Evolutionary conservation across 495 filamentous ascomycete species (phyloP).

Genomic region (Pseudomonodictys pantanalensis): DNA sequence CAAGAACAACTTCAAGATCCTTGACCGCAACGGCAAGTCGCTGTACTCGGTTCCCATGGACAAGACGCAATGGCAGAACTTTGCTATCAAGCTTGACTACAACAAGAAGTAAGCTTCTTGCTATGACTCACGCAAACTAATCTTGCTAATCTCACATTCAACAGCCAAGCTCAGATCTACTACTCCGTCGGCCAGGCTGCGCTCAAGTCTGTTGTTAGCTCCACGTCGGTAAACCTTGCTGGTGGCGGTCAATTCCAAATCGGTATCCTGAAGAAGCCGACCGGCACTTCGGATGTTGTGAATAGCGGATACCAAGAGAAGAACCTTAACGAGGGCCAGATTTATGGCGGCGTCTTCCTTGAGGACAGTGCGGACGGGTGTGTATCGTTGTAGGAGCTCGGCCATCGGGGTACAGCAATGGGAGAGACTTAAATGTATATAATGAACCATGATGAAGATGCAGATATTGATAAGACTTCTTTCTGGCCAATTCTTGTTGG

Average conservation of each 20-base stretch:
- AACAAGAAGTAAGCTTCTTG: conserved; percentile 21
- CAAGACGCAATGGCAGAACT: conserved; percentile 30
- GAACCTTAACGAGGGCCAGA: conserved; percentile 32
- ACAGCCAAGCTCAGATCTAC: conserved; percentile 29
- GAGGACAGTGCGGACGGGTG: conserved; percentile 31
- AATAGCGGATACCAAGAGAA: conserved; percentile 31
- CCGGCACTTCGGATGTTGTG: conserved; percentile 30
- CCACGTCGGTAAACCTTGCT: conserved; percentile 16
- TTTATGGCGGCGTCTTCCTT: conserved; percentile 31
- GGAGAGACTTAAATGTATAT: too few relatives aligned
- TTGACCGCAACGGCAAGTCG: conserved; percentile 22
- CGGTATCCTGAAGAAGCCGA: conserved; percentile 34
- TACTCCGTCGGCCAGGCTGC: conserved; percentile 24
- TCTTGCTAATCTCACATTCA: neutral
- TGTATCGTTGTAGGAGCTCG: conserved; percentile 24
- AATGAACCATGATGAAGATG: too few relatives aligned
- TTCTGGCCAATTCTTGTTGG: too few relatives aligned
- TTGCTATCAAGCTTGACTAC: conserved; percentile 31
- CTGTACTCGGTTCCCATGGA: conserved; percentile 31
- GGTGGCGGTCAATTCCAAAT: conserved; percentile 33
- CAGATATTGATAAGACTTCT: too few relatives aligned
- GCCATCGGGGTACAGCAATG: too few relatives aligned
- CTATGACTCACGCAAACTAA: neutral
- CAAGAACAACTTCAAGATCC: conserved; percentile 34
- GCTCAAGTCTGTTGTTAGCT: conserved; percentile 22